Evolutionary conservation across 257 asterid genomes (phyloP).

Genomic region (Verbena officinalis): DNA sequence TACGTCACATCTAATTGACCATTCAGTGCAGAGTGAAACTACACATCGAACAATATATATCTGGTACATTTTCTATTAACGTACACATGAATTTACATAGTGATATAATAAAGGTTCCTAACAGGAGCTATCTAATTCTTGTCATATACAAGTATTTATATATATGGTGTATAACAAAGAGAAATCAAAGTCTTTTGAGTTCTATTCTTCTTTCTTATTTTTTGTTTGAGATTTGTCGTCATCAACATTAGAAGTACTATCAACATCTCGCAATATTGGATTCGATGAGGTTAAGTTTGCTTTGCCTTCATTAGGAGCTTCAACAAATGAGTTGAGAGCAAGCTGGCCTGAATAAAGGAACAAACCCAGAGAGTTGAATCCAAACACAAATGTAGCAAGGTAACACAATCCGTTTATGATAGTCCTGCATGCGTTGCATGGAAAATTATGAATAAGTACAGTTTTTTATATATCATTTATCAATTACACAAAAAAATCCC

Average conservation of each 20-base stretch:
- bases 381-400: conserved; percentile 86
- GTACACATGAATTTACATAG: conserved; percentile 4
- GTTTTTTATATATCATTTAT: too few relatives aligned
- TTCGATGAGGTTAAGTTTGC: conserved; percentile 31
- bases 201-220: not conserved
- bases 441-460: too few relatives aligned
- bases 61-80: too few relatives aligned
- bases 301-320: conserved; percentile 35
- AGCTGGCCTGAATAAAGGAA: conserved; percentile 79
- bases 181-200: conserved; percentile 5
- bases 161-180: not conserved
- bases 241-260: conserved; percentile 2
- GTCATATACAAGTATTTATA: not conserved
- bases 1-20: too few relatives aligned
- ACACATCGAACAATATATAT: too few relatives aligned
- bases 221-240: conserved; percentile 35
- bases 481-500: too few relatives aligned
- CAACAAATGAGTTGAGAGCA: conserved; percentile 53
- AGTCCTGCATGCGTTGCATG: conserved; percentile 53
- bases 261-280: conserved; percentile 25
- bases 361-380: conserved; percentile 71
- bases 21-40: too few relatives aligned
- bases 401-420: conserved; percentile 80
- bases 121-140: not conserved
- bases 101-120: not conserved